These are phyloP conservation scores for Suhomyces terraborum DNA, from an alignment of 1,139 yeast genomes.

Conservation along the genomic window DNA sequence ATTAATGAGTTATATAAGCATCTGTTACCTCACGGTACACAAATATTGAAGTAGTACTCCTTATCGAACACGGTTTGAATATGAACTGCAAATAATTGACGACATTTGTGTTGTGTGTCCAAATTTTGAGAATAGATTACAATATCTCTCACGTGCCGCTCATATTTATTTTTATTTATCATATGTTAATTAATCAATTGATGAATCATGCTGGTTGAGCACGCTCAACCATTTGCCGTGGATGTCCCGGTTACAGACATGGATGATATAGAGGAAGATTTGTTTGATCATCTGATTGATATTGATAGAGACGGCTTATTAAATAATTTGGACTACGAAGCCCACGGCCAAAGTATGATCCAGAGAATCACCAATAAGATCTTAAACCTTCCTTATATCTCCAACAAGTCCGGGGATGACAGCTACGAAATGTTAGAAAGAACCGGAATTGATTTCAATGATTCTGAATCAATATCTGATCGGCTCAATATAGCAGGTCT, in stretches of 20 bases:
- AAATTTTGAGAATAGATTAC: no score
- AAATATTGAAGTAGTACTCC: no score
- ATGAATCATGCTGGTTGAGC: constrained; percentile 18
- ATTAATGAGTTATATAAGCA: no score
- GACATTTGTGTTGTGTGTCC: no score
- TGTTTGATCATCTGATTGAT: constrained; percentile 25
- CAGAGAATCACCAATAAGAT: background rate
- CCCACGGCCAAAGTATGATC: constrained; percentile 1
- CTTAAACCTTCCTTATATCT: background rate
- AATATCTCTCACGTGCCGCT: background rate
- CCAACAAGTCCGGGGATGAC: background rate
- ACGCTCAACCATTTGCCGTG: constrained; percentile 36
- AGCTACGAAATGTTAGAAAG: constrained; percentile 16
- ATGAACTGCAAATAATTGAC: no score
- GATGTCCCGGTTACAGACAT: constrained; percentile 62
- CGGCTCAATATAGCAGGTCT: constrained; percentile 17
- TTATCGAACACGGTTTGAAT: no score
- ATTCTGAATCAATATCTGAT: constrained; percentile 3
- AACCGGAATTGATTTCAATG: constrained; percentile 2
- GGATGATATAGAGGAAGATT: constrained; percentile 56
- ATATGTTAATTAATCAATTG: background rate
- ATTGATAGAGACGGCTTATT: constrained; percentile 14
- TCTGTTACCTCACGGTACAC: no score
- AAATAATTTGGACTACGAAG: constrained; percentile 29
- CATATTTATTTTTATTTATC: background rate